Evolutionary conservation across 164 flowering plant species (phyloP).

Genomic region (Hamamelis virginiana): DNA sequence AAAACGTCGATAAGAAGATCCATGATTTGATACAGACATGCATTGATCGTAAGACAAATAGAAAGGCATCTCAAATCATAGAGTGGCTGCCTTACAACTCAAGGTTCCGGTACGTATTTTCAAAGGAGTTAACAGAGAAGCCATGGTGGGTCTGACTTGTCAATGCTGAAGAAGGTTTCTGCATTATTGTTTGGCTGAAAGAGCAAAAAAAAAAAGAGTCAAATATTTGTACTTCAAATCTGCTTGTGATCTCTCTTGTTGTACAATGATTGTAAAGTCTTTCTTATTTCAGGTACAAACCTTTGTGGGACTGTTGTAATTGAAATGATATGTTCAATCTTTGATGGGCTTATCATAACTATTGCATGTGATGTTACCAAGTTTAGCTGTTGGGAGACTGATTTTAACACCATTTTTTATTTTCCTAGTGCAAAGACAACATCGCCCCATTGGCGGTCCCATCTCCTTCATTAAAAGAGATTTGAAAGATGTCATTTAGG

Average conservation of each 20-base stretch:
- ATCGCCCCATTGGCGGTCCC: no score
- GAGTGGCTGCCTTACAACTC: slow-evolving; percentile 82
- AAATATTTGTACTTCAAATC: slow-evolving; percentile 1
- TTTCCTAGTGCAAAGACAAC: no score
- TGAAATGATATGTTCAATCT: no score
- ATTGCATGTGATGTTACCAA: no score
- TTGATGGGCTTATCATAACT: no score
- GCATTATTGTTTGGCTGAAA: not conserved
- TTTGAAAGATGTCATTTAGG: no score
- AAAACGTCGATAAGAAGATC: slow-evolving; percentile 68
- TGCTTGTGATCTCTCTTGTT: not conserved
- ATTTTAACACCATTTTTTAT: no score
- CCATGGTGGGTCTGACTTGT: slow-evolving; percentile 53
- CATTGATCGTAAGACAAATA: slow-evolving; percentile 36
- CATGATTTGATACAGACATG: slow-evolving; percentile 61
- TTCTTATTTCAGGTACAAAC: not conserved
- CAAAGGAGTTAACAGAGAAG: slow-evolving; percentile 61
- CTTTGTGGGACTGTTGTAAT: no score
- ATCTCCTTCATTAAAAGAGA: no score
- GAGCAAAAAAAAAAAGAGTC: not conserved
- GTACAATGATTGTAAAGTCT: not conserved
- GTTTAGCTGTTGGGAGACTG: no score
- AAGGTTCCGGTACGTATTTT: slow-evolving; percentile 60
- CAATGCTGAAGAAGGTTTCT: not conserved
- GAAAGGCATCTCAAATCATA: slow-evolving; percentile 53